Conservation (phyloP, 495 filamentous ascomycete genomes). For the Tuber melanosporum region DNA sequence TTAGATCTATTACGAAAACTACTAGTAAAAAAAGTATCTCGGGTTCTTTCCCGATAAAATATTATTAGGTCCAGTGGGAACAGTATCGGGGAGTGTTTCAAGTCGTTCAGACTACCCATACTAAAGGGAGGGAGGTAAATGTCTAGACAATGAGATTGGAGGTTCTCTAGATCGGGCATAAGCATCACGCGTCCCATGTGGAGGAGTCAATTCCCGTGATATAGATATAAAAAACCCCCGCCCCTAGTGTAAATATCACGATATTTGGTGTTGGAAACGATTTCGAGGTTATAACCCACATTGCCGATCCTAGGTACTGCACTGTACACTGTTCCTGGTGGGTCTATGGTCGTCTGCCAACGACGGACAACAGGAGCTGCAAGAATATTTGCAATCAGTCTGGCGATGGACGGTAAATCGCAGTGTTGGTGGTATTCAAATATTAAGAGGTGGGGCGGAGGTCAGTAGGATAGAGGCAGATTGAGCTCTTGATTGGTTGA, state of each 20-base stretch:
- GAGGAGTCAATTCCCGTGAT: background rate
- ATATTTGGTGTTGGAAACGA: background rate
- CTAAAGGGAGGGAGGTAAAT: background rate
- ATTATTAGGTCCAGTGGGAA: background rate
- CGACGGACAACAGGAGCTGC: background rate
- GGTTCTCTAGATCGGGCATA: background rate
- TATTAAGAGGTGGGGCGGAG: background rate
- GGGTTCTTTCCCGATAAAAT: background rate
- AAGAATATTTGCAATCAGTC: background rate
- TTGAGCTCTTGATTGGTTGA: too few relatives aligned
- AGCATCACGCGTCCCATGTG: background rate
- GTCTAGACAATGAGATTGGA: background rate
- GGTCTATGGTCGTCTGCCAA: background rate
- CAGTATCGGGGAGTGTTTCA: background rate
- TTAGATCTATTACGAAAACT: too few relatives aligned
- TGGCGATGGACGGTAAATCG: background rate
- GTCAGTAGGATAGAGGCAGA: too few relatives aligned
- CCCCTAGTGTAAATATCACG: background rate
- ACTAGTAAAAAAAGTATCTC: too few relatives aligned
- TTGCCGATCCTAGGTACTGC: background rate
- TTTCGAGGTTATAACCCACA: background rate
- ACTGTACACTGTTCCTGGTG: too few relatives aligned
- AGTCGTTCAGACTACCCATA: background rate
- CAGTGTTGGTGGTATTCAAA: background rate
- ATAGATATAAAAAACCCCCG: too few relatives aligned